Evolutionary conservation across 139 green algal species (phyloP), one percentile per base, ranked within the genome.

Genomic region (Yamagishiella unicocca): DNA sequence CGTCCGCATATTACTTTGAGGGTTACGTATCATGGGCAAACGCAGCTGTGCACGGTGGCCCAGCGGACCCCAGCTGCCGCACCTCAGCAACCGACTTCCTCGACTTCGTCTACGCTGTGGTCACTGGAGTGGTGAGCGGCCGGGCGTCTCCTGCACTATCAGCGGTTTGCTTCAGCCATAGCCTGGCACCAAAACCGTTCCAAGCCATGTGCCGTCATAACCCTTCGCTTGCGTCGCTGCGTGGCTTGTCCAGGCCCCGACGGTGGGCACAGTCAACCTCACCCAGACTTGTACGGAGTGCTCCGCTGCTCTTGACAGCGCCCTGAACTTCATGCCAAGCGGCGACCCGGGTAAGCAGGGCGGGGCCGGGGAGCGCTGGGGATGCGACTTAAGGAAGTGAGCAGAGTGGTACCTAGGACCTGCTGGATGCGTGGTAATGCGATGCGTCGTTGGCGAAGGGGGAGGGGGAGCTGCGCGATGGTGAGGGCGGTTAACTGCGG

Each of bases 251-350:
- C 40, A 78, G 70, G 70, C 14, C 38, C 70, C 70, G 9, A 78
- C 70, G 29, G 72, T 80, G 27, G 45, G 72, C 50, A 82, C 74
- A 35, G 74, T 22, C 43, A 46, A 82, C 33, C 74, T 82, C 1
- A 82, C 74, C 6, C 9, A 17, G 21, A 25, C 74, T 24, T 82
- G 74, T 50, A 40, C 10, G 12, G 21, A 21, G 10, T 82, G 74
- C 74, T n/a, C 50, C 12, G 3, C 74, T 9, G 46, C 74, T 6
- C 21, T 82, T 19, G 74, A 82, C 19, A 21, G 31, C 5, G 35
- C 74, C 2, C 27, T 82, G 0, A 1, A n/a, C 1, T 31, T 53
- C n/a, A 6, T 82, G 14, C 74, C 74, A 17, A 10, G 0, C 21
- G 53, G 50, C 31, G 50, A 82, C 45, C 50, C 74, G 3, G 46